Conservation (phyloP, 495 filamentous ascomycete species). For the Apodospora peruviana region DNA sequence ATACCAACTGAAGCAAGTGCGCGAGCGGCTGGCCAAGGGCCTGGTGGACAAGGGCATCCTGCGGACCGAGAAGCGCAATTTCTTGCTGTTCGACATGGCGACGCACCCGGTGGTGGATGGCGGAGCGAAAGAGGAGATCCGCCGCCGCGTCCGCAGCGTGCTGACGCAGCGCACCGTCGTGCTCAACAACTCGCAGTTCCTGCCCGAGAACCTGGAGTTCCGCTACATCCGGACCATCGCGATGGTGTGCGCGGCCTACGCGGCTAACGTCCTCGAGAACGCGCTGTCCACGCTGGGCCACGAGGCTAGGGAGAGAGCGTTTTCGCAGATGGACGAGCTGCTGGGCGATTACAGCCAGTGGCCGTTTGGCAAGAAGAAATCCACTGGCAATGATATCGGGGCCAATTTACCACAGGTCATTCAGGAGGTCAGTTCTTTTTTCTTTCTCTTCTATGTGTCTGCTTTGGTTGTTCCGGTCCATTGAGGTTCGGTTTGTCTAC, state of each 20-base stretch:
- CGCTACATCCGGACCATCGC: conserved; percentile 83
- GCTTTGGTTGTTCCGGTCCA: background rate
- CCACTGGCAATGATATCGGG: conserved; percentile 76
- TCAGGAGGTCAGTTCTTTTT: conserved; percentile 48
- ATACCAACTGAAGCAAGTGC: conserved; percentile 98
- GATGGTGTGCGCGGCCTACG: conserved; percentile 98
- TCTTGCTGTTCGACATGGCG: conserved; percentile 98
- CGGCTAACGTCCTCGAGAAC: conserved; percentile 96
- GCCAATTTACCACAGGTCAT: conserved; percentile 89
- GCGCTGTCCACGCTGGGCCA: conserved; percentile 90
- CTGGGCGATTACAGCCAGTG: conserved; percentile 94
- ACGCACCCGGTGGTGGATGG: conserved; percentile 97
- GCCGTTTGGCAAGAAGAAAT: conserved; percentile 74
- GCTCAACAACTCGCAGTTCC: conserved; percentile 71
- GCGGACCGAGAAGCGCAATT: conserved; percentile 97
- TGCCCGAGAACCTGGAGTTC: conserved; percentile 91
- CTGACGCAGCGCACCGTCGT: conserved; percentile 93
- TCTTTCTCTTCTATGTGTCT: background rate
- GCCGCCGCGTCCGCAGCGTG: conserved; percentile 83
- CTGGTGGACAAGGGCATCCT: conserved; percentile 98
- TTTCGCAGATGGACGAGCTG: conserved; percentile 94
- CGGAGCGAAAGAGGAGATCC: conserved; percentile 95
- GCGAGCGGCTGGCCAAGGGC: conserved; percentile 95
- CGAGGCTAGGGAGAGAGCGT: conserved; percentile 87
- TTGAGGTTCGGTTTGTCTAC: background rate